Evolutionary conservation across 2,329 filamentous ascomycete species (phyloP).

Genomic region (Aspergillus aculeatus): DNA sequence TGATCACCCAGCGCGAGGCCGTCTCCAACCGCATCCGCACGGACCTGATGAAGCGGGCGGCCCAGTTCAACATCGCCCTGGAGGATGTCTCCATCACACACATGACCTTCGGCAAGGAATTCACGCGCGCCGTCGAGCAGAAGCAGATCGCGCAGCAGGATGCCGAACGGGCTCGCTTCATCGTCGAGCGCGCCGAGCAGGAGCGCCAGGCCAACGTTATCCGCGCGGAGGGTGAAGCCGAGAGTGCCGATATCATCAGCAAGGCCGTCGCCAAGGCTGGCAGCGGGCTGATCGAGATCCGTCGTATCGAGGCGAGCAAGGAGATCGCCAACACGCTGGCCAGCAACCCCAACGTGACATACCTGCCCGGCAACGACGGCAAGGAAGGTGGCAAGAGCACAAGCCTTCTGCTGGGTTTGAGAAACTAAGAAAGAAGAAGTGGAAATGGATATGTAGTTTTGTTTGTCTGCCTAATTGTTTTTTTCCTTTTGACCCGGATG

Average conservation of each 20-base stretch:
- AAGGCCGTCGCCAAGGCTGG: constrained; percentile 91
- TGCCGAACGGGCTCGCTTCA: constrained; percentile 93
- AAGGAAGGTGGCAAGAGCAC: constrained; percentile 62
- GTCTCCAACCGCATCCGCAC: constrained; percentile 91
- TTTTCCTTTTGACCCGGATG: constrained; percentile 18
- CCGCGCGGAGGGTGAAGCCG: constrained; percentile 93
- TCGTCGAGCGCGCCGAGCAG: constrained; percentile 98
- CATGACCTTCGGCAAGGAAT: constrained; percentile 99
- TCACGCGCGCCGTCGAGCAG: constrained; percentile 98
- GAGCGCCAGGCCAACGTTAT: constrained; percentile 98
- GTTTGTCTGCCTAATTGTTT: constrained; percentile 14
- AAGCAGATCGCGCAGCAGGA: constrained; percentile 99
- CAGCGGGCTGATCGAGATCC: constrained; percentile 90
- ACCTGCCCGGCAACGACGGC: constrained; percentile 71
- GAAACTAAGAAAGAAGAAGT: constrained; percentile 42
- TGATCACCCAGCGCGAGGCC: constrained; percentile 98
- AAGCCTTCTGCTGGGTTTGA: constrained; percentile 66
- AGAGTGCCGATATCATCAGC: constrained; percentile 92
- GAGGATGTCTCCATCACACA: constrained; percentile 99
- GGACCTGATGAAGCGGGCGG: constrained; percentile 86
- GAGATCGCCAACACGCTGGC: constrained; percentile 92
- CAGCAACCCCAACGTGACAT: constrained; percentile 91
- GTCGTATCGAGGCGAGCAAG: constrained; percentile 93
- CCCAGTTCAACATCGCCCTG: constrained; percentile 98
- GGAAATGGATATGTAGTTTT: constrained; percentile 16